Evolutionary conservation across 352 stramenopile genomes (phyloP), one percentile per base, ranked within the genome.

Genomic region (Phytophthora aleatoria): DNA sequence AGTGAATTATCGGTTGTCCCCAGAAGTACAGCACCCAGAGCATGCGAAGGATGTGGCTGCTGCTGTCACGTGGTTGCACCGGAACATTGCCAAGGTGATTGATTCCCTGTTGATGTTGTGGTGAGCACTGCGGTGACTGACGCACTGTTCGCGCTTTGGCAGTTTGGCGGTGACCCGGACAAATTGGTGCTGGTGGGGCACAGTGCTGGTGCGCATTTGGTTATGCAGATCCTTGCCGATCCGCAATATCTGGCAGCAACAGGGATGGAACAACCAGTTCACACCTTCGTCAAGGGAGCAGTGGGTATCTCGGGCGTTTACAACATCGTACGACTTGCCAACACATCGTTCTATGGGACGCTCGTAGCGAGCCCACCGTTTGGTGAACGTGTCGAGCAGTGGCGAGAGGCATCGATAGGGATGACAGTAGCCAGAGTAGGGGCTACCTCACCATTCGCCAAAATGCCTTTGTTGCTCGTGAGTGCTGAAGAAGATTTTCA

Each of bases 231-330:
- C 5, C 57, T 92, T 5, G 69, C 83, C 0, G 72, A 94, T 47
- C 78, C 80, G 50, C 69, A 76, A 50, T 87, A 77, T 55, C 67
- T 92, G 9, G 44, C 16, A n/a, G 57, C 56, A 20, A 61, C 69
- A 16, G 78, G 78, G 5, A 47, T 89, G 28, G 47, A 79, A 7
- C 45, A 75, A 11, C 47, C 61, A 10, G 62, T 81, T 16, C 58
- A 57, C n/a, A 50, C 48, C 11, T 76, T 83, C 20, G 72, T 94
- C 16, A 76, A 71, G 30, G 79, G 77, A 20, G 74, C 82, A 5
- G 76, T 96, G 9, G 85, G 87, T 10, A 88, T 96, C 48, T 93
- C 85, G 1, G 87, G 87, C 2, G 87, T 94, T 3, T 96, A 96
- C 68, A 94, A 96, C 58, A 83, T 96, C 50, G 84, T 94, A 16